Percentiles rank a stretch among this genome's conserved stretches.
These are phyloP conservation scores for Mucor mucedo DNA, from an alignment of 371 early-diverging fungal genomes.

Conservation along the genomic window DNA sequence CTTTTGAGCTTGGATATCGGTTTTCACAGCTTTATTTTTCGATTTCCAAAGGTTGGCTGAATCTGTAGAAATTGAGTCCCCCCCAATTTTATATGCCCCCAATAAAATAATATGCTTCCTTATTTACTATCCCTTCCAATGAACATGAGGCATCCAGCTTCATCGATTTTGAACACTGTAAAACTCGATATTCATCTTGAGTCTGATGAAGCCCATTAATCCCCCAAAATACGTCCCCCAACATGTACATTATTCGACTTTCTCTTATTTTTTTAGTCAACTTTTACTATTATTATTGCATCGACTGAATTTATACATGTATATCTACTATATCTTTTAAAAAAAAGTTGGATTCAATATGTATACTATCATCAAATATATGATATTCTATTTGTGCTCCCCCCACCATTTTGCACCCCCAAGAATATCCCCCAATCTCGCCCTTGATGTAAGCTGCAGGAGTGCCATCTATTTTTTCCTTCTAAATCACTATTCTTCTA, in stretches of 20 bases:
- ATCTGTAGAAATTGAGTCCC: background rate
- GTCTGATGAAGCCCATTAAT: background rate
- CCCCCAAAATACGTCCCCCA: background rate
- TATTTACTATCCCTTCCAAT: background rate
- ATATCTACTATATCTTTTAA: background rate
- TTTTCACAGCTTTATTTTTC: slow-evolving; percentile 1
- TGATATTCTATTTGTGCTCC: background rate
- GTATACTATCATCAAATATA: background rate
- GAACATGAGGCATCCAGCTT: slow-evolving; percentile 1
- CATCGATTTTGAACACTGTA: slow-evolving; percentile 13
- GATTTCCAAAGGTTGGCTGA: slow-evolving; percentile 13
- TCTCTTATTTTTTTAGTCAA: background rate
- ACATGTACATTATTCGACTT: background rate
- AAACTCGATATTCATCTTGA: slow-evolving; percentile 14
- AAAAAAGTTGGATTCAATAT: background rate
- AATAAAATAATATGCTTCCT: background rate
- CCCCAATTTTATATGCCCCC: background rate
- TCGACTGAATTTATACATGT: background rate
- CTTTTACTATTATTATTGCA: background rate
- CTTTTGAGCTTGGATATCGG: slow-evolving; percentile 8
- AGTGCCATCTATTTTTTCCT: background rate
- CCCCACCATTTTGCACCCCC: background rate
- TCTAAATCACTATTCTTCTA: background rate
- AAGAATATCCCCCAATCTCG: background rate
- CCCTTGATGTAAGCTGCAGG: background rate